A percentile compares a stretch with the other conserved stretches of the same genome.
Conservation (phyloP, 495 filamentous ascomycete genomes). For the Schizothecium vesticola region DNA sequence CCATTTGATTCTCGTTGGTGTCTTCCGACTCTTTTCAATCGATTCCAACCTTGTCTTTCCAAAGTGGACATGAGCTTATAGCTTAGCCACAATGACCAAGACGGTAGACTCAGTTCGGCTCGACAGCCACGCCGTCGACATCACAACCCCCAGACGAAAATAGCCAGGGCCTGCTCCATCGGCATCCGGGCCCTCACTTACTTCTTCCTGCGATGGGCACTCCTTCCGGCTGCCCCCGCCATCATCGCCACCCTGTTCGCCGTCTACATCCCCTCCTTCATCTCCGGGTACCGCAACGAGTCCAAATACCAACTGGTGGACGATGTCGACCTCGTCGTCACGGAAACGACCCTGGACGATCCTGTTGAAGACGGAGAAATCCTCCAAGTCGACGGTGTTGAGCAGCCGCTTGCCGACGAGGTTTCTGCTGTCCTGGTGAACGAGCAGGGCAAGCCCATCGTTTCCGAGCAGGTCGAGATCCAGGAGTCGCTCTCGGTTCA, state of each 20-base stretch:
- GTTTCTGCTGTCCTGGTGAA: background rate
- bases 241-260: conserved; percentile 64
- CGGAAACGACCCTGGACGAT: conserved; percentile 40
- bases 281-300: conserved; percentile 52
- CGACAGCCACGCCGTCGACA: background rate
- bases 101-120: background rate
- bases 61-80: background rate
- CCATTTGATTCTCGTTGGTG: background rate
- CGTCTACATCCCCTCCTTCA: conserved; percentile 66
- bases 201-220: conserved; percentile 75
- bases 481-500: conserved; percentile 45
- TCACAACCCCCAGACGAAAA: conserved; percentile 25
- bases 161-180: conserved; percentile 45
- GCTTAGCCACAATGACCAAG: background rate
- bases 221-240: conserved; percentile 49
- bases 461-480: conserved; percentile 39
- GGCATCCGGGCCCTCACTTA: conserved; percentile 57
- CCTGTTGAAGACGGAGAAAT: conserved; percentile 25
- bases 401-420: background rate
- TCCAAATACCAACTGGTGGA: conserved; percentile 57
- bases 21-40: background rate
- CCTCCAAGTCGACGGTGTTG: conserved; percentile 4
- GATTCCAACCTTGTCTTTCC: background rate
- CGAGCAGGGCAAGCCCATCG: conserved; percentile 9
- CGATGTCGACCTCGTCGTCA: conserved; percentile 54